Evolutionary conservation across 2,329 filamentous ascomycete genomes (phyloP), one percentile per base, ranked within the genome.

Genomic region (Eutypa lata): DNA sequence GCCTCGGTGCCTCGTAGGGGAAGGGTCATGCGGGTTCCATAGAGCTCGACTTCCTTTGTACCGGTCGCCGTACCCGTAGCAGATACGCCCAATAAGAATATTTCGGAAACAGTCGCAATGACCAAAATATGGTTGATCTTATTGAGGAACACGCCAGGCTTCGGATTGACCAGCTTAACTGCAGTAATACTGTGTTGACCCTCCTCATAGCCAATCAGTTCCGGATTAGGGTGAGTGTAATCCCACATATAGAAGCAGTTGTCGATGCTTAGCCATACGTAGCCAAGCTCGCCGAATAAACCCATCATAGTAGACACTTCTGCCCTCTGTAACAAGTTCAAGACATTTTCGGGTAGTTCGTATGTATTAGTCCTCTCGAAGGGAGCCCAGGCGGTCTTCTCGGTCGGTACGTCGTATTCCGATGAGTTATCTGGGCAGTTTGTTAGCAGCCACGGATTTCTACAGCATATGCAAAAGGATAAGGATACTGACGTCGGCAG

Each of bases 211-310:
- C 93, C 93, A 59, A 96, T 88, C 42, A 97, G 79, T 68, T 96
- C 90, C 5, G 93, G 91, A 61, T 93, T 90, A n/a, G 90, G 86
- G 68, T 91, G 83, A 7, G 91, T 96, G 70, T 97, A 99, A 72
- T 99, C 93, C 95, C 95, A 99, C 16, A 99, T 79, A 68, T 97
- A 99, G 44, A 99, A 79, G 57, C 90, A 90, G 73, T 96, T 97
- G 74, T 99, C 94, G 68, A 99, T 94, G 22, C 90, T 85, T 51
- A 96, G 89, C 89, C 92, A 99, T 28, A 93, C 94, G 71, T 97
- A 91, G 65, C 93, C 92, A 65, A 99, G 81, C 71, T 95, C 90
- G 18, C 94, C 90, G 71, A 99, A 97, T 33, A 99, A 77, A 10
- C 95, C 95, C 89, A 99, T 96, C 65, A 85, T 83, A n/a, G 92